phyloP scores from a whole-genome alignment of 352 stramenopile species.

The Globisporangium cylindrosporum region DNA sequence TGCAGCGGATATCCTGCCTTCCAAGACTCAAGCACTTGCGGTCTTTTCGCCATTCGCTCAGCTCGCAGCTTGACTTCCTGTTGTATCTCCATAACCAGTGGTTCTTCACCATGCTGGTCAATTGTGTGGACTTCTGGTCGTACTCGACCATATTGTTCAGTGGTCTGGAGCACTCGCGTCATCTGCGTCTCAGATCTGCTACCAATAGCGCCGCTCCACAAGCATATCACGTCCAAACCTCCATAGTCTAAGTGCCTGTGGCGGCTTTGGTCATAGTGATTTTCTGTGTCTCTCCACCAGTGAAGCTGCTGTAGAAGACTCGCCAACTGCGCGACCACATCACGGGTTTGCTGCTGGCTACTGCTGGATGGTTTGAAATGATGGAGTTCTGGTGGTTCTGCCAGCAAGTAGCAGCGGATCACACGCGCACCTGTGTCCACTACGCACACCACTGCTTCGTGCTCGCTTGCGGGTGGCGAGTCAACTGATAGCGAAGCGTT shows the following conservation, averaged over 20 bases:
- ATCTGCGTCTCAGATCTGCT: background rate
- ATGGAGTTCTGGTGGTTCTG: background rate
- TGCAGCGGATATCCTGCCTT: background rate
- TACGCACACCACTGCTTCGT: conserved; percentile 4
- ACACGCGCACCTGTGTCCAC: conserved; percentile 1
- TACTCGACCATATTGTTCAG: background rate
- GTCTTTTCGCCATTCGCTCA: background rate
- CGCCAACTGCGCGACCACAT: conserved; percentile 1
- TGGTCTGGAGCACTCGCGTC: background rate
- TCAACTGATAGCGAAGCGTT: background rate
- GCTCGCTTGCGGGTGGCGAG: background rate
- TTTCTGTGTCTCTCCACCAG: conserved; percentile 7
- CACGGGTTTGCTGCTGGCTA: background rate
- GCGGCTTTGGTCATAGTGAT: background rate
- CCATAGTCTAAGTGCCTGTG: background rate
- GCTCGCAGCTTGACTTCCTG: background rate
- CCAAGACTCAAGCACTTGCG: background rate
- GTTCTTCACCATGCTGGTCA: background rate
- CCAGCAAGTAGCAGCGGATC: conserved; percentile 5
- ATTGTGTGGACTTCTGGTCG: background rate
- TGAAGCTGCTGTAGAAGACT: conserved; percentile 2
- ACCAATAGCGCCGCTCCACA: background rate
- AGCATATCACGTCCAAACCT: background rate
- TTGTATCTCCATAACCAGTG: background rate
- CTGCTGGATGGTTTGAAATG: background rate